A percentile compares a stretch with the other conserved stretches of the same genome.
These are phyloP conservation scores for Sodiomyces alkalinus DNA, from an alignment of 2,329 filamentous ascomycete genomes.

Conservation along the genomic window DNA sequence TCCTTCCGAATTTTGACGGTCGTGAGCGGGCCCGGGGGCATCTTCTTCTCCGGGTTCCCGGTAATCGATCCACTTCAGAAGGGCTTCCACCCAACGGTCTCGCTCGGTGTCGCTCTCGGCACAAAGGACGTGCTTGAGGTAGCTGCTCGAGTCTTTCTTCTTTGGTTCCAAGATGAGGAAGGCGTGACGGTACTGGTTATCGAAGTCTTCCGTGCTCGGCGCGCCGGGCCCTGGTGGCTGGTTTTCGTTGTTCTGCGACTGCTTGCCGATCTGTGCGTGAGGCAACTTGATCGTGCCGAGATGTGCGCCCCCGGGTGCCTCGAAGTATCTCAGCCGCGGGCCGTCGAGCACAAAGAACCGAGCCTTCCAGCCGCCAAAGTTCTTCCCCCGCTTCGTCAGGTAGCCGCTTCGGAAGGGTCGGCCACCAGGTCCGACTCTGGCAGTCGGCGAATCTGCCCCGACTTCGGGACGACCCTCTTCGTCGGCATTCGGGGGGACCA, in stretches of 20 bases:
- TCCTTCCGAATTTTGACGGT: conserved; percentile 21
- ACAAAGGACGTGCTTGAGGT: conserved; percentile 87
- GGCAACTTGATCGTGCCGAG: conserved; percentile 86
- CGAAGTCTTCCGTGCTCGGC: conserved; percentile 56
- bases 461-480: conserved; percentile 27
- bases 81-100: conserved; percentile 82
- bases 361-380: conserved; percentile 97
- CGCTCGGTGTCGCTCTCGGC: conserved; percentile 88
- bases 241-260: conserved; percentile 51
- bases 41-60: conserved; percentile 45
- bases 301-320: conserved; percentile 78
- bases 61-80: conserved; percentile 79
- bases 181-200: conserved; percentile 92
- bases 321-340: conserved; percentile 70
- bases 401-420: conserved; percentile 73
- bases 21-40: conserved; percentile 14
- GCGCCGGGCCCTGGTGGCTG: conserved; percentile 42
- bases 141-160: conserved; percentile 77
- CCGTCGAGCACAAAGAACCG: conserved; percentile 47
- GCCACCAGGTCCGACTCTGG: conserved; percentile 41
- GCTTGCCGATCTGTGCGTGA: conserved; percentile 86
- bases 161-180: conserved; percentile 93
- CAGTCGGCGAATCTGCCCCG: conserved; percentile 15
- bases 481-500: conserved; percentile 45
- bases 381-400: conserved; percentile 91